Evolutionary conservation across 352 stramenopile species (phyloP), one percentile per base, ranked within the genome.

Genomic region (Pythium utonaiense): DNA sequence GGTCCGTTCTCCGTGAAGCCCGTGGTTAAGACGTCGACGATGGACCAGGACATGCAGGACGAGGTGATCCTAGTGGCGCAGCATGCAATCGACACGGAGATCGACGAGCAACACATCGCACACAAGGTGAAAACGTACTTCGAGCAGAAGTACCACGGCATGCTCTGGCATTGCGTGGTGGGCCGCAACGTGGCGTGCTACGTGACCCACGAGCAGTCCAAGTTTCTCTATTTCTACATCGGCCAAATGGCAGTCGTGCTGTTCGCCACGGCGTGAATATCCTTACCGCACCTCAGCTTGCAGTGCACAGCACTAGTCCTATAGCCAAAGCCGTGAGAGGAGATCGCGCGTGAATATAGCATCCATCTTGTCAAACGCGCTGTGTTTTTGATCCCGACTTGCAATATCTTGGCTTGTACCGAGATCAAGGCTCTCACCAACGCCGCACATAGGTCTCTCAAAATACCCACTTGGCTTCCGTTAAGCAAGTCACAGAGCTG

Each of bases 161-260:
- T 93, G 60, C 69, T 93, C 27, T 98, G 93, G 93, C 93, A 98
- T 74, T 98, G 93, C 76, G 97, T 96, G 63, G 91, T 98, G 41
- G 93, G 93, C 2, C 75, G 93, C 64, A 98, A 98, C 69, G 93
- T 98, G 28, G 93, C 93, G 34, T 97, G 86, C 67, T 97, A 93
- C 66, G 93, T 98, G 14, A 97, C 93, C 3, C 92, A 98, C 65
- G 91, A 98, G 64, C 87, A 96, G 67, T 91, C 77, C 60, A 97
- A 97, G 70, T 98, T 98, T 62, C 89, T 97, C 53, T 98, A 98
- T 77, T 98, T 98, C 62, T 98, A 98, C 85, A 91, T 98, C 45
- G 93, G 93, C 19, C 93, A 98, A 69, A 96, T 95, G 73, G 93
- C 90, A 25, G 78, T 98, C 48, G 96, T 96, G 54, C 78, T 98